Conservation (phyloP, 2,329 filamentous ascomycete genomes). For the Graphiopsis chlorocephala region DNA sequence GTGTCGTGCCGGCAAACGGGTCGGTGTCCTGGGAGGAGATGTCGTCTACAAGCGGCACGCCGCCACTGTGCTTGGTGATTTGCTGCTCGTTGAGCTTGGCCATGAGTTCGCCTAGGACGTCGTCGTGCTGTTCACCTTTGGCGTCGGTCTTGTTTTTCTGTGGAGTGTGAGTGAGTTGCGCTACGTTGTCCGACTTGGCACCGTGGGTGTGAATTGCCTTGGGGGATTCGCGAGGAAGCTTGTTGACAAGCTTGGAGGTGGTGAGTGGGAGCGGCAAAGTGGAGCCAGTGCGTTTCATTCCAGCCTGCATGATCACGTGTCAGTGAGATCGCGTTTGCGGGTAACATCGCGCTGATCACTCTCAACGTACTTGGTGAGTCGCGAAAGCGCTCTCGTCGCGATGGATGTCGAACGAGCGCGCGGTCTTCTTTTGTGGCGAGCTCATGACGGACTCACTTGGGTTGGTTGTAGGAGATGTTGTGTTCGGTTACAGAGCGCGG, state of each 20-base stretch:
- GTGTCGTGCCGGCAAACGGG: slow-evolving; percentile 30
- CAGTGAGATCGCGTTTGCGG: slow-evolving; percentile 3
- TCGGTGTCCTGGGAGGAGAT: slow-evolving; percentile 32
- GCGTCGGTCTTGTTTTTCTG: slow-evolving; percentile 7
- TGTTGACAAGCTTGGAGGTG: slow-evolving; percentile 37
- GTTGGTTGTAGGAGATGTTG: not conserved
- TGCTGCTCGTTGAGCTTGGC: slow-evolving; percentile 73
- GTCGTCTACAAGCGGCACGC: slow-evolving; percentile 34
- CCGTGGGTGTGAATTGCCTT: slow-evolving; percentile 17
- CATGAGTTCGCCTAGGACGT: slow-evolving; percentile 66
- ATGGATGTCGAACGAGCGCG: slow-evolving; percentile 12
- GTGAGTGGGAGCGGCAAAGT: slow-evolving; percentile 33
- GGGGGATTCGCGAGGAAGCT: slow-evolving; percentile 22
- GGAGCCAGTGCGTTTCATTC: slow-evolving; percentile 21
- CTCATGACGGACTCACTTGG: not conserved
- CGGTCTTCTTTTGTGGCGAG: slow-evolving; percentile 6
- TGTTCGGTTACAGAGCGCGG: not conserved
- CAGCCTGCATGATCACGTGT: slow-evolving; percentile 19
- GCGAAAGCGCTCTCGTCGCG: not conserved
- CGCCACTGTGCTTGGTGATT: slow-evolving; percentile 48
- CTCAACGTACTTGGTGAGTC: not conserved
- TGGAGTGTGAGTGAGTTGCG: slow-evolving; percentile 19
- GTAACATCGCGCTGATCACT: not conserved
- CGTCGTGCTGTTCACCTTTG: slow-evolving; percentile 17
- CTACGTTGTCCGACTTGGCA: slow-evolving; percentile 17